Evolutionary conservation across 371 early-diverging fungal species (phyloP).

Genomic region (Neoconidiobolus thromboides): DNA sequence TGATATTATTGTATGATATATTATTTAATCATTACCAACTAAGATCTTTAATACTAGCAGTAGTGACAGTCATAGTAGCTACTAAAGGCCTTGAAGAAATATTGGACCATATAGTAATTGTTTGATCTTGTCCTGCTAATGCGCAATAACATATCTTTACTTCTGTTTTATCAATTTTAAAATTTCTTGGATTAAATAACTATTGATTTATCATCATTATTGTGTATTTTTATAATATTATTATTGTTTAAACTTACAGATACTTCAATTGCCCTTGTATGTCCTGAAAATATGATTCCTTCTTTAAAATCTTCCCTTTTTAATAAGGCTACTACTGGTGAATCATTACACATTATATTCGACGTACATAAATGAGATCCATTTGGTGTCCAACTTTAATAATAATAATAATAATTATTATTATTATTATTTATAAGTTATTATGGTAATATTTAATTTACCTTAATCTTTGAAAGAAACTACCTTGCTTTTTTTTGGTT

Average conservation of each 20-base stretch:
- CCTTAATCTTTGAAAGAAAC: conserved; percentile 75
- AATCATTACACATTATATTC: conserved; percentile 67
- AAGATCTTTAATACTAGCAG: conserved; percentile 69
- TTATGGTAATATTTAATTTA: conserved; percentile 7
- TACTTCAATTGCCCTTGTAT: too few species aligned
- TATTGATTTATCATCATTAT: neutral
- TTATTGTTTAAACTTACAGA: too few species aligned
- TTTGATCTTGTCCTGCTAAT: conserved; percentile 79
- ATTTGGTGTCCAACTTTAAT: conserved; percentile 80
- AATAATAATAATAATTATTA: too few species aligned
- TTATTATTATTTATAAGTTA: neutral
- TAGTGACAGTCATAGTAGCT: conserved; percentile 51
- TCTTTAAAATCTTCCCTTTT: too few species aligned
- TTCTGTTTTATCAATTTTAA: neutral
- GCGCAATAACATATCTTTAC: conserved; percentile 29
- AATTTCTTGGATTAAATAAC: neutral
- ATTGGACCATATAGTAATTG: conserved; percentile 80
- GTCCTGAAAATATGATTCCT: too few species aligned
- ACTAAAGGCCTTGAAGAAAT: conserved; percentile 48
- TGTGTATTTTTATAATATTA: too few species aligned
- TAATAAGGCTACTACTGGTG: conserved; percentile 26
- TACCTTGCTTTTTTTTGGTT: conserved; percentile 48
- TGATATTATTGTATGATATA: too few species aligned
- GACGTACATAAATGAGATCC: conserved; percentile 75
- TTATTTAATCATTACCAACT: conserved; percentile 40